These are phyloP conservation scores for Panus rudis DNA, from an alignment of 768 basidiomycete genomes.

Conservation along the genomic window DNA sequence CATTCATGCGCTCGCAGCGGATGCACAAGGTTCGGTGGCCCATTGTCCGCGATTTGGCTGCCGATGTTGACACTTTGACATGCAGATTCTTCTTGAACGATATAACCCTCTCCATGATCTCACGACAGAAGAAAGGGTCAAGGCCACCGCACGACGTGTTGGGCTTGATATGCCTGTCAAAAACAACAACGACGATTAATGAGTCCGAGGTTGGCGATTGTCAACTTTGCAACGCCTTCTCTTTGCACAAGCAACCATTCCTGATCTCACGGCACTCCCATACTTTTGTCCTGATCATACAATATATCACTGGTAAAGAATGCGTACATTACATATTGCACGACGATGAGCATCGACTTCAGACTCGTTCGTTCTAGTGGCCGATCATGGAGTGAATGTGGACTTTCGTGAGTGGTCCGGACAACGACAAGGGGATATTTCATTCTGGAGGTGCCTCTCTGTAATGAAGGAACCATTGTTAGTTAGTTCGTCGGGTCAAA, in stretches of 20 bases:
- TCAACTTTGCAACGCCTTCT: too few species aligned
- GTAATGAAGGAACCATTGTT: constrained; percentile 32
- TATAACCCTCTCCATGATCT: constrained; percentile 85
- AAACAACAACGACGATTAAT: constrained; percentile 22
- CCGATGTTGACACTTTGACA: constrained; percentile 2
- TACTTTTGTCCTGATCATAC: too few species aligned
- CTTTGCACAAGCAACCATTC: too few species aligned
- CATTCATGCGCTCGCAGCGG: constrained; percentile 68
- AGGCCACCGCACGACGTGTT: constrained; percentile 81
- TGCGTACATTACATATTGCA: too few species aligned
- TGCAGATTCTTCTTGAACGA: constrained; percentile 68
- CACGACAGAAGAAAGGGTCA: constrained; percentile 70
- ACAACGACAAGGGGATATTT: constrained; percentile 1
- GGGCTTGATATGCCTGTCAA: constrained; percentile 76
- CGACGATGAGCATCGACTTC: too few species aligned
- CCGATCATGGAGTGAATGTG: too few species aligned
- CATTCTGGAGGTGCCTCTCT: constrained; percentile 66
- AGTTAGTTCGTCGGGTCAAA: constrained; percentile 8
- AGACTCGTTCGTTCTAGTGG: too few species aligned
- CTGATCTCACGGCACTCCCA: too few species aligned
- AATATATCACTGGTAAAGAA: too few species aligned
- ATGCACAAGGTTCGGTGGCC: constrained; percentile 60
- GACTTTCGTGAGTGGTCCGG: too few species aligned
- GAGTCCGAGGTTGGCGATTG: too few species aligned
- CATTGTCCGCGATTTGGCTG: too few species aligned